Evolutionary conservation across 148 eudicot species (phyloP), one percentile per base, ranked within the genome.

Genomic region (Rhododendron molle): DNA sequence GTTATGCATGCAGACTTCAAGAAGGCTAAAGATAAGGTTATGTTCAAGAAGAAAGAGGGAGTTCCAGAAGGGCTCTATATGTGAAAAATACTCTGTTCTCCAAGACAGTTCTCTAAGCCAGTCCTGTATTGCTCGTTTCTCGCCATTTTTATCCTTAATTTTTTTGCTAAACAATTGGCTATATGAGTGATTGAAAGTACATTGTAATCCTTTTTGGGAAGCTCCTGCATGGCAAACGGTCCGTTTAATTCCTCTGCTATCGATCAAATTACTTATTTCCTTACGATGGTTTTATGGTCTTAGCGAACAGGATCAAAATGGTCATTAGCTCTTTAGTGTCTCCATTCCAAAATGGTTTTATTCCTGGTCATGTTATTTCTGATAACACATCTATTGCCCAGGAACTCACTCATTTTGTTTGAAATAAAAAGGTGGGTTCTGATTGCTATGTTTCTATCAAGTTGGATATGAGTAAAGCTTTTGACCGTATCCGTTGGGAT

Each of bases 21-120:
- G 90, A 94, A 95, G 90, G 96, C 96, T 1, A 95, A 93, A 86
- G 96, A 95, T 50, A 95, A 95, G 93, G 98, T 95, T 15, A 93
- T 95, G 98, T 93, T 90, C 90, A 93, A 93, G 93, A 95, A 95
- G 94, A 95, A 95, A 89, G 98, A 95, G 88, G 98, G 98, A 38
- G 95, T 93, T n/a, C 96, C 98, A 40, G 96, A 95, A 90, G 98
- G 98, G 54, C 94, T 95, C 2, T 95, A 95, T 81, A 93, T 95
- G 96, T 95, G 87, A 90, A 85, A 58, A 86, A 76, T 28, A n/a
- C 54, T 43, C 40, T 18, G 6, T 9, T 84, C n/a, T 20, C 16
- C 21, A 11, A 20, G 76, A 54, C 9, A 6, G 6, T 9, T 84
- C 23, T 28, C n/a, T 30, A 18, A 28, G 82, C 38, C 8, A 2